These are phyloP conservation scores for Suillus bovinus DNA, from an alignment of 768 basidiomycete species.

Conservation along the genomic window DNA sequence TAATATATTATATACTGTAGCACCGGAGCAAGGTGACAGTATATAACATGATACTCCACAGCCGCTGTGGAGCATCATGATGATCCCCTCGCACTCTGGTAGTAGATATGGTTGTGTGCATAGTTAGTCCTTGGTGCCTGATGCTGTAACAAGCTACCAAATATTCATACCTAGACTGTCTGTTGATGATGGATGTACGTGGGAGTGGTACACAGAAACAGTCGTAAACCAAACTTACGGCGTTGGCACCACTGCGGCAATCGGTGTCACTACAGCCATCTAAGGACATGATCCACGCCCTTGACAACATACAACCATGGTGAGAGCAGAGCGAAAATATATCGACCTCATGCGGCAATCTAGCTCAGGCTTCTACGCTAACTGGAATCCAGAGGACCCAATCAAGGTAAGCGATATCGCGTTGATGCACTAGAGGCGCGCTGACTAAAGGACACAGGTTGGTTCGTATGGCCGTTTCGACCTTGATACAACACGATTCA, in stretches of 20 bases:
- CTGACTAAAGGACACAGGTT: slow-evolving; percentile 23
- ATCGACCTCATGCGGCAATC: slow-evolving; percentile 31
- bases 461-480: slow-evolving; percentile 37
- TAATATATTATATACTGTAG: too few relatives aligned
- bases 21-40: too few relatives aligned
- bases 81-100: too few relatives aligned
- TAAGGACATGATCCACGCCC: background rate
- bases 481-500: slow-evolving; percentile 28
- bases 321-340: slow-evolving; percentile 28
- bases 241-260: too few relatives aligned
- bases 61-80: too few relatives aligned
- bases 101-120: too few relatives aligned
- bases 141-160: too few relatives aligned
- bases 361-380: slow-evolving; percentile 34
- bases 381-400: slow-evolving; percentile 37
- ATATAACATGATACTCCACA: too few relatives aligned
- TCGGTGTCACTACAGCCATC: background rate
- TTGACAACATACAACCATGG: background rate
- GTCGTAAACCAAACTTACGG: background rate
- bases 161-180: too few relatives aligned
- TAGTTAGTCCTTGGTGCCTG: too few relatives aligned
- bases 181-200: too few relatives aligned
- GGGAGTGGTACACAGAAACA: background rate
- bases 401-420: slow-evolving; percentile 26
- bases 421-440: background rate